Evolutionary conservation across 352 stramenopile species (phyloP).

Genomic region (Globisporangium ultimum): DNA sequence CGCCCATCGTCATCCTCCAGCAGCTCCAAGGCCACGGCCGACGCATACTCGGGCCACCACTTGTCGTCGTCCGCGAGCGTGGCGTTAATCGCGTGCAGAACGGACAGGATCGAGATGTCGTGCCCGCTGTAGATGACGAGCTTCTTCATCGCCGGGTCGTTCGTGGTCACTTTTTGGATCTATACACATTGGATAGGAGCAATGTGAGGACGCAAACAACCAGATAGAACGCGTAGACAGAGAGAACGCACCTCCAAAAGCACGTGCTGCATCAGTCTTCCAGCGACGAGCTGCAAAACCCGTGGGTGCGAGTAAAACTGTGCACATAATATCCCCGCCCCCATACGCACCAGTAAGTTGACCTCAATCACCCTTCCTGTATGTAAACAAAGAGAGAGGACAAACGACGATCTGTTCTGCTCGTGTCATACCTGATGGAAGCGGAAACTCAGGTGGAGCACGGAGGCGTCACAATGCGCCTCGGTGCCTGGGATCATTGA

Average conservation of each 20-base stretch:
- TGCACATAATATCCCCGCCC: too few relatives aligned
- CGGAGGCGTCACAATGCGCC: conserved; percentile 24
- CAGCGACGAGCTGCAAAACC: conserved; percentile 66
- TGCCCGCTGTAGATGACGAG: conserved; percentile 81
- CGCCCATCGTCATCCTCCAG: conserved; percentile 47
- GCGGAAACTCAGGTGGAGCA: conserved; percentile 63
- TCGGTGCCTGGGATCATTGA: conserved; percentile 55
- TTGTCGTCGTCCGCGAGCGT: conserved; percentile 35
- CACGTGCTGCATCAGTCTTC: conserved; percentile 57
- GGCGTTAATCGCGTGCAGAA: conserved; percentile 63
- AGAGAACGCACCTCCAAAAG: conserved; percentile 34
- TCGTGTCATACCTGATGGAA: conserved; percentile 31
- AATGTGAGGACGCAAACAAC: background rate
- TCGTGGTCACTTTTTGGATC: conserved; percentile 41
- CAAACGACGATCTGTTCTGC: too few relatives aligned
- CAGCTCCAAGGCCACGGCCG: conserved; percentile 61
- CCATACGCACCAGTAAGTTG: too few relatives aligned
- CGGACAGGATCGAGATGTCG: conserved; percentile 71
- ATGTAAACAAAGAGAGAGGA: too few relatives aligned
- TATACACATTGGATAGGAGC: background rate
- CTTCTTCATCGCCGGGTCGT: conserved; percentile 37
- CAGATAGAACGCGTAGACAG: background rate
- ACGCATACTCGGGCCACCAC: conserved; percentile 77
- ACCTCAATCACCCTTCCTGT: too few relatives aligned
- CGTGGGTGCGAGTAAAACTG: conserved; percentile 74